Percentiles rank a stretch among this genome's conserved stretches.
These are phyloP conservation scores for Dacryopinax primogenitus DNA, from an alignment of 768 basidiomycete species.

Conservation along the genomic window DNA sequence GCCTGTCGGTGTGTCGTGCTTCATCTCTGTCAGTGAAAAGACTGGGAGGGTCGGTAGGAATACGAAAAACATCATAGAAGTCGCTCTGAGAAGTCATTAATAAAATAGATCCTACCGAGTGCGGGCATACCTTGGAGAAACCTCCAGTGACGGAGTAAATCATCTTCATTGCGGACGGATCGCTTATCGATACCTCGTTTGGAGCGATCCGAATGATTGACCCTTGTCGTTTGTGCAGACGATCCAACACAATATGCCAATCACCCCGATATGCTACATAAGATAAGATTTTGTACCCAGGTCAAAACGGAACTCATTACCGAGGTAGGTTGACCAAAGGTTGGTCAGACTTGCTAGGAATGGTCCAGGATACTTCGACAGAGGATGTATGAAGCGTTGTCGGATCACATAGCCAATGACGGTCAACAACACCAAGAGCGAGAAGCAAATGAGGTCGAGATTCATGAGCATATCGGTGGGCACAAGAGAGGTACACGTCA, in stretches of 20 bases:
- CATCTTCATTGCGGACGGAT: neutral
- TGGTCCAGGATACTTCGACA: neutral
- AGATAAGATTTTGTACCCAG: no score
- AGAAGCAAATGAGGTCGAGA: neutral
- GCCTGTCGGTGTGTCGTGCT: neutral
- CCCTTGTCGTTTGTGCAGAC: neutral
- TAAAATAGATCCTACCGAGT: neutral
- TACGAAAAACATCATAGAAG: neutral
- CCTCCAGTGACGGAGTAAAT: conserved; percentile 3
- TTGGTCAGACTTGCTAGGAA: neutral
- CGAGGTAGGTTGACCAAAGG: neutral
- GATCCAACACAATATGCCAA: conserved; percentile 3
- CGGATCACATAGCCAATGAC: neutral
- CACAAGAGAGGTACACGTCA: no score
- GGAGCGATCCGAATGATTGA: neutral
- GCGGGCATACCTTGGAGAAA: neutral
- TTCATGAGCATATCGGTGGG: no score
- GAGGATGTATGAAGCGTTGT: neutral
- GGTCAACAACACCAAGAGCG: neutral
- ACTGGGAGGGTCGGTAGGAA: neutral
- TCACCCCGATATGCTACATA: neutral
- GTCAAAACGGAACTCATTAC: neutral
- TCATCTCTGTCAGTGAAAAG: neutral
- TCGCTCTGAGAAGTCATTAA: neutral
- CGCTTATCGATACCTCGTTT: neutral